A percentile compares a stretch with the other conserved stretches of the same genome.
Conservation (phyloP, 352 stramenopile species). For the Globisporangium middletonii region DNA sequence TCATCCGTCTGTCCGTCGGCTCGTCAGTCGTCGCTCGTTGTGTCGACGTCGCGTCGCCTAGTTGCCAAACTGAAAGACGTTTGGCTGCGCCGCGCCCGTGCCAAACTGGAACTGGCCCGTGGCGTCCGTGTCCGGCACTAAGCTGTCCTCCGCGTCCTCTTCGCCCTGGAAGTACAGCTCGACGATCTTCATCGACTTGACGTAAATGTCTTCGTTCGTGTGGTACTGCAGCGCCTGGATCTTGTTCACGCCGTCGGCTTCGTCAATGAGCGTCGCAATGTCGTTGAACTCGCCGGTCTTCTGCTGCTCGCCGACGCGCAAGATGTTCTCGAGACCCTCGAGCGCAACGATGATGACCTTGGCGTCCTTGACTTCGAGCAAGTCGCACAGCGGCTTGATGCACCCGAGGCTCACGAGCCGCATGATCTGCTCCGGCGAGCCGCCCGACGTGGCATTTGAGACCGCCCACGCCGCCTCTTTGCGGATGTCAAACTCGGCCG, state of each 20-base stretch:
- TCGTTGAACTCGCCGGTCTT: constrained; percentile 87
- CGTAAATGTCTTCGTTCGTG: constrained; percentile 93
- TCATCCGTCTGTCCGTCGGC: not conserved
- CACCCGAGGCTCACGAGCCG: constrained; percentile 95
- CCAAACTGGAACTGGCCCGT: constrained; percentile 83
- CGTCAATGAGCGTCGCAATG: constrained; percentile 94
- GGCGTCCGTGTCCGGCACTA: constrained; percentile 62
- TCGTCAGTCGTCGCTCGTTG: not conserved
- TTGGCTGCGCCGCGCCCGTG: constrained; percentile 51
- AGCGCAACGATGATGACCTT: constrained; percentile 99
- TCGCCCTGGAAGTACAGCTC: constrained; percentile 98
- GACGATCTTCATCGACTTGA: constrained; percentile 96
- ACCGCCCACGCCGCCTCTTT: constrained; percentile 86
- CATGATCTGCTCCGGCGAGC: constrained; percentile 94
- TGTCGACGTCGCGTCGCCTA: constrained; percentile 14
- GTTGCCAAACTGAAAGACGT: constrained; percentile 83
- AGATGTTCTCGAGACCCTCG: constrained; percentile 99
- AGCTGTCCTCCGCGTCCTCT: constrained; percentile 92
- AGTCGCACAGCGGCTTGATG: constrained; percentile 96
- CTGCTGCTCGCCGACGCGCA: constrained; percentile 85
- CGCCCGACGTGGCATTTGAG: constrained; percentile 87
- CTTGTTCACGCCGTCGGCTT: constrained; percentile 96
- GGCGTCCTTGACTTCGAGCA: constrained; percentile 94
- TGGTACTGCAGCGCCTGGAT: constrained; percentile 98
- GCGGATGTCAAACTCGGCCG: constrained; percentile 94